These are phyloP conservation scores for Pyricularia grisea DNA, from an alignment of 2,329 filamentous ascomycete species.

Conservation along the genomic window DNA sequence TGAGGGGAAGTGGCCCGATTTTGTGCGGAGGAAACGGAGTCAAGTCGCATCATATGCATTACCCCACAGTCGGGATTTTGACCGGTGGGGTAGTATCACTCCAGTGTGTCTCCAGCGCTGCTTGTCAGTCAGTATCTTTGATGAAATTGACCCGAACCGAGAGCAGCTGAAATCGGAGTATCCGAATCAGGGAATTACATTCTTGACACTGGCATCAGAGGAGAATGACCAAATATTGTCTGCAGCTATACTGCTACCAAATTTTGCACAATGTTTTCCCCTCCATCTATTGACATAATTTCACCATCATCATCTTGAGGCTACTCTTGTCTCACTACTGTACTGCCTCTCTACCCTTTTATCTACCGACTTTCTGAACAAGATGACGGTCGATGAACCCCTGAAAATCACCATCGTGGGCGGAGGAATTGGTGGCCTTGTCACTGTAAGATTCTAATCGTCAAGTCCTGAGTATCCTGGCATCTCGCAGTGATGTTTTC, in stretches of 20 bases:
- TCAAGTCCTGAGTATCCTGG: neutral
- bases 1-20: neutral
- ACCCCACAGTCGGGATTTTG: neutral
- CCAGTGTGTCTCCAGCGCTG: too few relatives aligned
- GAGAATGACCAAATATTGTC: neutral
- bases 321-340: neutral
- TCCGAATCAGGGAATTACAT: neutral
- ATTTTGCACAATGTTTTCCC: neutral
- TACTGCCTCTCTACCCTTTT: neutral
- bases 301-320: too few relatives aligned
- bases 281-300: neutral
- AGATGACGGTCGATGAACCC: neutral
- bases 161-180: neutral
- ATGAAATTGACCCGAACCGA: neutral
- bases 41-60: neutral
- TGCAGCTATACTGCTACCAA: neutral
- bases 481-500: too few relatives aligned
- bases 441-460: neutral
- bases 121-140: neutral
- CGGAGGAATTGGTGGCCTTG: conserved; percentile 19
- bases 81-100: neutral
- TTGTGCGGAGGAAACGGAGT: neutral
- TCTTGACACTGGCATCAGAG: neutral
- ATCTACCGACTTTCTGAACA: neutral
- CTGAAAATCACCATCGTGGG: conserved; percentile 12